A percentile compares a stretch with the other conserved stretches of the same genome.
These are phyloP conservation scores for Magnusiomyces sp. DNA, from an alignment of 1,139 yeast genomes.

Conservation along the genomic window DNA sequence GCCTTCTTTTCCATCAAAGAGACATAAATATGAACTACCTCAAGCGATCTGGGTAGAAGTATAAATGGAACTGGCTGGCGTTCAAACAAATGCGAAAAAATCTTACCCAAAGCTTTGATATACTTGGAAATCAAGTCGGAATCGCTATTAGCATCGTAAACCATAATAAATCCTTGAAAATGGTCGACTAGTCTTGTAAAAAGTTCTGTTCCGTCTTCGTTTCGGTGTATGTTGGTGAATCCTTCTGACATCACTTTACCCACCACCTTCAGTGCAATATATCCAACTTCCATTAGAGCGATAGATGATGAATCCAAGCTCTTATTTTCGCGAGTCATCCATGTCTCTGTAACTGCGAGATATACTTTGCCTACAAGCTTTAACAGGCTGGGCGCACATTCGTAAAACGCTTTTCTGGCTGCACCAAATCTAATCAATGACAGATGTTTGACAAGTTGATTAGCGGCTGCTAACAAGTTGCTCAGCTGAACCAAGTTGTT, in stretches of 20 bases:
- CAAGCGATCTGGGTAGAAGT: conserved; percentile 54
- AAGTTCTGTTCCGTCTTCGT: conserved; percentile 51
- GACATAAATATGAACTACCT: conserved; percentile 51
- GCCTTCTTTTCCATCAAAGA: conserved; percentile 58
- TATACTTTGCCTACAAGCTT: conserved; percentile 55
- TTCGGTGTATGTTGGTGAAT: conserved; percentile 56
- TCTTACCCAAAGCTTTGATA: conserved; percentile 66
- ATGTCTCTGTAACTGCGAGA: conserved; percentile 47
- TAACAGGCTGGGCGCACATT: conserved; percentile 54
- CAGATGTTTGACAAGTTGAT: conserved; percentile 67
- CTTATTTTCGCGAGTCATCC: conserved; percentile 37
- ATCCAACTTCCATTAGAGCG: conserved; percentile 59
- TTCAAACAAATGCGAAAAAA: conserved; percentile 50
- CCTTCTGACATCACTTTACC: conserved; percentile 74
- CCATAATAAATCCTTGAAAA: conserved; percentile 46
- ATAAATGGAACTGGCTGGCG: conserved; percentile 65
- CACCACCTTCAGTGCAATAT: conserved; percentile 63
- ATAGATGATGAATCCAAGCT: conserved; percentile 17
- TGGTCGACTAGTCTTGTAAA: conserved; percentile 51
- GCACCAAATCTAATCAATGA: conserved; percentile 76
- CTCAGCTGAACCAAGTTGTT: conserved; percentile 47
- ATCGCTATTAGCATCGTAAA: conserved; percentile 42
- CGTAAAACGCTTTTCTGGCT: conserved; percentile 69
- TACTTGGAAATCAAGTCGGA: conserved; percentile 60
- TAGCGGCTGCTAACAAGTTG: conserved; percentile 57